Evolutionary conservation across 495 filamentous ascomycete species (phyloP).

Genomic region (Penicilliopsis zonata): DNA sequence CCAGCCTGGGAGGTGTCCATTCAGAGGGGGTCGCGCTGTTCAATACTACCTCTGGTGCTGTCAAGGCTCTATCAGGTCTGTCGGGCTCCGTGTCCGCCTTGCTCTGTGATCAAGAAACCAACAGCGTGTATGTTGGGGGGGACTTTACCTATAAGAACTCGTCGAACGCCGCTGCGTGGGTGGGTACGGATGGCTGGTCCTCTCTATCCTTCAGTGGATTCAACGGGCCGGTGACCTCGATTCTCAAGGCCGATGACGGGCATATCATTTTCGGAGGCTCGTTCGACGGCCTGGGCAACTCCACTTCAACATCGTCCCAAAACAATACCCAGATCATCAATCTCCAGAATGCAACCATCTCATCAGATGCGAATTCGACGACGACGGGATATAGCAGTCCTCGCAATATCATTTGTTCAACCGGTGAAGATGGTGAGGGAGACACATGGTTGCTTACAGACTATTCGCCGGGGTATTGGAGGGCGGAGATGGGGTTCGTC

Average conservation of each 20-base stretch:
- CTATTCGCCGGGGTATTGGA: conserved; percentile 70
- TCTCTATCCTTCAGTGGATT: conserved; percentile 87
- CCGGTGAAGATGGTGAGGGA: conserved; percentile 48
- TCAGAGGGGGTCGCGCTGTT: conserved; percentile 73
- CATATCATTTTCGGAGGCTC: conserved; percentile 85
- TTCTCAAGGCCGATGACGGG: conserved; percentile 63
- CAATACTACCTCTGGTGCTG: conserved; percentile 50
- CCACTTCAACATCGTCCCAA: conserved; percentile 45
- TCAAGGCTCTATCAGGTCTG: conserved; percentile 66
- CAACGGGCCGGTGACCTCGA: conserved; percentile 84
- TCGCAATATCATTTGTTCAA: conserved; percentile 74
- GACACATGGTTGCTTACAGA: conserved; percentile 82
- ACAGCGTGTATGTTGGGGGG: conserved; percentile 85
- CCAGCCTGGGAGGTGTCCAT: conserved; percentile 66
- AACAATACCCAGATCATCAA: conserved; percentile 70
- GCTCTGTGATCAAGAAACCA: conserved; percentile 69
- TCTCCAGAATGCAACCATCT: conserved; percentile 61
- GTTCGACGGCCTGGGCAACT: conserved; percentile 87
- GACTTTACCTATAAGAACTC: conserved; percentile 68
- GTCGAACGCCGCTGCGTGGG: conserved; percentile 83
- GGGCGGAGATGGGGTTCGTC: conserved; percentile 66
- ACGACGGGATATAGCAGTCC: conserved; percentile 62
- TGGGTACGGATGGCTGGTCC: conserved; percentile 55
- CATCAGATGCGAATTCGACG: conserved; percentile 46
- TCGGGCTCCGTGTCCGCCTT: conserved; percentile 69